Conservation (phyloP, 2,329 filamentous ascomycete genomes). For the Alternaria postmessia region DNA sequence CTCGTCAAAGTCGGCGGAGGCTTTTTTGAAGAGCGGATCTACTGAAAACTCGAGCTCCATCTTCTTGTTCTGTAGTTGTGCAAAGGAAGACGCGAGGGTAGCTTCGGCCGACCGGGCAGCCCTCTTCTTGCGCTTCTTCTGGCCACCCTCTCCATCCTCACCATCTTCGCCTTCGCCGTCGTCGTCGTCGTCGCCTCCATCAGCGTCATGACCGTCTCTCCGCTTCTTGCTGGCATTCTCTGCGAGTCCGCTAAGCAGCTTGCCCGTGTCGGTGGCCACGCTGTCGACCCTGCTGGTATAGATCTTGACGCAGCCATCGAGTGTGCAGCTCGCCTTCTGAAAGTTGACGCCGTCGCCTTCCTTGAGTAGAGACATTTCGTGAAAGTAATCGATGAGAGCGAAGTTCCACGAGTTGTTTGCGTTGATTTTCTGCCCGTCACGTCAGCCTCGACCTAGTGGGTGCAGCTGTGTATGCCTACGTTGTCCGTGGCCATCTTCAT, state of each 20-base stretch:
- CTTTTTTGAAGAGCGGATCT: slow-evolving; percentile 98
- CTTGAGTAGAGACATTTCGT: slow-evolving; percentile 97
- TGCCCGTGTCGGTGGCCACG: slow-evolving; percentile 95
- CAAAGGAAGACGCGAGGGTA: slow-evolving; percentile 90
- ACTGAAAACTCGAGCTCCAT: slow-evolving; percentile 97
- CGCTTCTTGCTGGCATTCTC: slow-evolving; percentile 75
- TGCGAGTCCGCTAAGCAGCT: slow-evolving; percentile 89
- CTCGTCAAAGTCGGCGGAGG: slow-evolving; percentile 97
- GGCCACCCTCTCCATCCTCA: slow-evolving; percentile 65
- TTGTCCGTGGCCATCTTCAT: slow-evolving; percentile 99
- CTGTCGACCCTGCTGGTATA: slow-evolving; percentile 98
- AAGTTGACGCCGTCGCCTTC: slow-evolving; percentile 98
- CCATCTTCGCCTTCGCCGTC: slow-evolving; percentile 67
- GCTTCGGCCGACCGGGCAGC: slow-evolving; percentile 85
- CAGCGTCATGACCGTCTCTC: slow-evolving; percentile 43
- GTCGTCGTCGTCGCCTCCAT: slow-evolving; percentile 53
- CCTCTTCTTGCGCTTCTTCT: slow-evolving; percentile 76
- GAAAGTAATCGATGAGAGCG: slow-evolving; percentile 99
- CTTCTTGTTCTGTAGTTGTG: slow-evolving; percentile 91
- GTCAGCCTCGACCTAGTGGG: slow-evolving; percentile 18
- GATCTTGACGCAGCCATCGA: slow-evolving; percentile 98
- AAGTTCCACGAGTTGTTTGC: slow-evolving; percentile 99
- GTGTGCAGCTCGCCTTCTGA: slow-evolving; percentile 95
- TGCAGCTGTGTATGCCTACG: slow-evolving; percentile 29
- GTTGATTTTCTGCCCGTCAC: slow-evolving; percentile 71